A percentile compares a stretch with the other conserved stretches of the same genome.
phyloP scores from a whole-genome alignment of 2,329 filamentous ascomycete species.

The Knufia fluminis region DNA sequence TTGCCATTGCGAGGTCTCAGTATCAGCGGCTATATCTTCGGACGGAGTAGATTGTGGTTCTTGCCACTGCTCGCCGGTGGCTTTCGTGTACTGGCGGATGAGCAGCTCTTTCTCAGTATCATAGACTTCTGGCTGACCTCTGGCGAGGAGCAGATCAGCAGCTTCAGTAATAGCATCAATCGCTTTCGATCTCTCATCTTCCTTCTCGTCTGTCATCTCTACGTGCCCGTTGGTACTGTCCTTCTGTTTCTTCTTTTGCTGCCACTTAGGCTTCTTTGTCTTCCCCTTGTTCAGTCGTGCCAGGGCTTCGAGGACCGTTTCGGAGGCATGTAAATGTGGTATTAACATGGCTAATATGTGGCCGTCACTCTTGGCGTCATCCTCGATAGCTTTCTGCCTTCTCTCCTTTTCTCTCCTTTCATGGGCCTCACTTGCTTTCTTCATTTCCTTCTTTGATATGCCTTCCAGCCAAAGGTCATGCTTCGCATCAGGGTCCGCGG shows the following conservation, averaged over 20 bases:
- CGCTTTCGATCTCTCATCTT: slow-evolving; percentile 58
- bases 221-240: slow-evolving; percentile 11
- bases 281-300: slow-evolving; percentile 65
- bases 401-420: slow-evolving; percentile 74
- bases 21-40: slow-evolving; percentile 25
- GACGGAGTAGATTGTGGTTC: slow-evolving; percentile 34
- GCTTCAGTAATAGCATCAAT: slow-evolving; percentile 82
- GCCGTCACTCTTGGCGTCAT: slow-evolving; percentile 64
- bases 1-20: slow-evolving; percentile 58
- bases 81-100: slow-evolving; percentile 69
- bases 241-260: slow-evolving; percentile 41
- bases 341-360: slow-evolving; percentile 70
- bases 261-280: slow-evolving; percentile 51
- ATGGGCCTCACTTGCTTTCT: slow-evolving; percentile 73
- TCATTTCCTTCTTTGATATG: slow-evolving; percentile 88
- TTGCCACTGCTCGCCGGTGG: slow-evolving; percentile 80
- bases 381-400: slow-evolving; percentile 58
- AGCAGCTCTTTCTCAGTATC: slow-evolving; percentile 77
- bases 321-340: slow-evolving; percentile 61
- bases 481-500: slow-evolving; percentile 74
- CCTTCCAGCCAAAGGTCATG: slow-evolving; percentile 93
- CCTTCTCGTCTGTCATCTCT: slow-evolving; percentile 46
- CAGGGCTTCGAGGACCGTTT: slow-evolving; percentile 81
- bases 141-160: slow-evolving; percentile 73
- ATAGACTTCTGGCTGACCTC: slow-evolving; percentile 84